Percentiles rank a stretch among this genome's conserved stretches.
Evolutionary conservation across 2,329 filamentous ascomycete species (phyloP).

Genomic region (Calonectria pseudoturangicola): DNA sequence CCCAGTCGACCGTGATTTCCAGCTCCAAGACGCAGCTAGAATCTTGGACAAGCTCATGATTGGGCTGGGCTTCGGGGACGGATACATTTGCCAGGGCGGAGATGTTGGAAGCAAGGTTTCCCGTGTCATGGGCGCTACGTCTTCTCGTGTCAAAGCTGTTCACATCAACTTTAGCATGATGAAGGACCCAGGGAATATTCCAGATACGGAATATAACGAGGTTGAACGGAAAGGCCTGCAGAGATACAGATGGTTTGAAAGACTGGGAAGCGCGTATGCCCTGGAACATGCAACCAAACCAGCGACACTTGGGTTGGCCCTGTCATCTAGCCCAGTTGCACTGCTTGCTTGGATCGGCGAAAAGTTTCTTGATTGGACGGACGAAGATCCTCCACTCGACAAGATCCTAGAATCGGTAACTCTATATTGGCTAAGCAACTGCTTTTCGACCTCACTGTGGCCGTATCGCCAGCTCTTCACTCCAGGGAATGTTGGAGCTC

Average conservation of each 20-base stretch:
- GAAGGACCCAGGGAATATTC: neutral
- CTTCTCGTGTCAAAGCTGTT: neutral
- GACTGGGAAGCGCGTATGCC: neutral
- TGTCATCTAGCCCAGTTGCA: neutral
- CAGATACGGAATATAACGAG: neutral
- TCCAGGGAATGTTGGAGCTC: neutral
- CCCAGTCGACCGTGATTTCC: neutral
- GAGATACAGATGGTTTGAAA: neutral
- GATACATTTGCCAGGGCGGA: neutral
- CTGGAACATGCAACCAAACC: slow-evolving; percentile 10
- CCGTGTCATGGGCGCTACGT: slow-evolving; percentile 2
- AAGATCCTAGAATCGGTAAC: neutral
- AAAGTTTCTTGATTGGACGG: slow-evolving; percentile 20
- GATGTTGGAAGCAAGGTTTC: neutral
- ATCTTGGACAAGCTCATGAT: neutral
- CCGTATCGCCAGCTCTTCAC: slow-evolving; percentile 6
- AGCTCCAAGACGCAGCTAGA: neutral
- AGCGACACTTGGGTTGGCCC: neutral
- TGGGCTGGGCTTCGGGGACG: neutral
- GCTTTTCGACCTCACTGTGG: slow-evolving; percentile 3
- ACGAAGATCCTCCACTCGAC: slow-evolving; percentile 4
- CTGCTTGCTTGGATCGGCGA: slow-evolving; percentile 5
- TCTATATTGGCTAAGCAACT: neutral
- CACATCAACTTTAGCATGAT: slow-evolving; percentile 13
- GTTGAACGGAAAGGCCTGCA: neutral